Evolutionary conservation across 352 stramenopile genomes (phyloP).

Genomic region (Pythium folliculosum): DNA sequence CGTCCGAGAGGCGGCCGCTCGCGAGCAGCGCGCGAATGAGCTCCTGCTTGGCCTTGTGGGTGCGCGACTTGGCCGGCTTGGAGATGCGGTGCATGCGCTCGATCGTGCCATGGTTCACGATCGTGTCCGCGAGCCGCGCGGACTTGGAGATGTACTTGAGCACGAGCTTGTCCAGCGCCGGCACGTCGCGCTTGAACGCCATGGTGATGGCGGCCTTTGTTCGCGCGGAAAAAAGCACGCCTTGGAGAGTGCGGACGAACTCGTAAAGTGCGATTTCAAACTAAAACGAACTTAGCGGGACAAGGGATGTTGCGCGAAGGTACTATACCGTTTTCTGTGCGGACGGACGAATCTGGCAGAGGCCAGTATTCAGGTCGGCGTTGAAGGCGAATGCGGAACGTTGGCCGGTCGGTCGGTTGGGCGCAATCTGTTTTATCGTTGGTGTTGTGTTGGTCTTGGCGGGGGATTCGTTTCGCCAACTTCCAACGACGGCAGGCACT

Average conservation of each 20-base stretch:
- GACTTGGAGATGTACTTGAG: slow-evolving; percentile 91
- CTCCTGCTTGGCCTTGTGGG: slow-evolving; percentile 88
- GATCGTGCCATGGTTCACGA: slow-evolving; percentile 75
- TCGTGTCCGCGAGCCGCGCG: slow-evolving; percentile 51
- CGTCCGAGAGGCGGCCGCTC: slow-evolving; percentile 74
- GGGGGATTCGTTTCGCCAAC: slow-evolving; percentile 1
- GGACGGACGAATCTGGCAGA: not conserved
- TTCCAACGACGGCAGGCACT: not conserved
- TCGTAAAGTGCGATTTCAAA: slow-evolving; percentile 2
- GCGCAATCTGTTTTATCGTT: not conserved
- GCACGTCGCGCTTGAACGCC: slow-evolving; percentile 87
- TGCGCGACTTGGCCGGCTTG: slow-evolving; percentile 75
- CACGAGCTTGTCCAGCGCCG: slow-evolving; percentile 81
- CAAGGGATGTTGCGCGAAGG: slow-evolving; percentile 17
- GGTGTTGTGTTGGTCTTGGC: not conserved
- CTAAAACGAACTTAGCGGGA: not conserved
- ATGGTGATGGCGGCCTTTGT: slow-evolving; percentile 47
- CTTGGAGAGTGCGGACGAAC: not conserved
- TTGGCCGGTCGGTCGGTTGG: not conserved
- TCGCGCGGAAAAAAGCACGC: too few relatives aligned
- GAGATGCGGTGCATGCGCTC: slow-evolving; percentile 69
- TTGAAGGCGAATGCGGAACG: not conserved
- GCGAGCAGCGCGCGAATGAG: slow-evolving; percentile 76
- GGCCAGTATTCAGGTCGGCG: not conserved
- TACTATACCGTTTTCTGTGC: too few relatives aligned